phyloP scores from a whole-genome alignment of 352 stramenopile genomes.

The Pythium brachiatum region DNA sequence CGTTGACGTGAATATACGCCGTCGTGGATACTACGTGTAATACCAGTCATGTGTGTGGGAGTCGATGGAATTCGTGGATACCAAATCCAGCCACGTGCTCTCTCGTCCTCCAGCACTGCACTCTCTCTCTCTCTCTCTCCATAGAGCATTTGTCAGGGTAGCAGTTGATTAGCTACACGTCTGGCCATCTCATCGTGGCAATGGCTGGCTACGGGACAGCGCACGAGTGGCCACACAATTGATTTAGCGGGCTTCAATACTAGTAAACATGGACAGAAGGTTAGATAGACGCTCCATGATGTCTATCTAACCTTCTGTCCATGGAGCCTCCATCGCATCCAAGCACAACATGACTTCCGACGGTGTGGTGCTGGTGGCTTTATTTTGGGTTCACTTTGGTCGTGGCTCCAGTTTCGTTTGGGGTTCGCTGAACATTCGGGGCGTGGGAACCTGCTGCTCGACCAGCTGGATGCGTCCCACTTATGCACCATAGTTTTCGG shows the following conservation, averaged over 20 bases:
- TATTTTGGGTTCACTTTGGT: not conserved
- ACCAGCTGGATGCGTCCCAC: conserved; percentile 5
- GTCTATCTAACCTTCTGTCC: too few species aligned
- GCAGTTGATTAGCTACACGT: not conserved
- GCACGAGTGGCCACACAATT: not conserved
- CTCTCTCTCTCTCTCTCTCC: not conserved
- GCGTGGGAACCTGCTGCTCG: not conserved
- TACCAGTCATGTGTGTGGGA: not conserved
- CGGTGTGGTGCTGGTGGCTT: too few species aligned
- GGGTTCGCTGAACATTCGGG: conserved; percentile 15
- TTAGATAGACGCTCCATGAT: too few species aligned
- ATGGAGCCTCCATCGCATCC: too few species aligned
- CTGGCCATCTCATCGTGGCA: not conserved
- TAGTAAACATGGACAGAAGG: too few species aligned
- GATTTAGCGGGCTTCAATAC: too few species aligned
- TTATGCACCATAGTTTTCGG: conserved; percentile 2
- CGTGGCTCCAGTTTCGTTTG: not conserved
- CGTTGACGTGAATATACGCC: not conserved
- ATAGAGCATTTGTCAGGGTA: not conserved
- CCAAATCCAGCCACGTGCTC: not conserved
- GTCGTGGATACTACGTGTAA: not conserved
- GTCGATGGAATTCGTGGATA: not conserved
- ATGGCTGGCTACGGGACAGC: not conserved
- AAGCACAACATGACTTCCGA: too few species aligned
- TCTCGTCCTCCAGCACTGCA: not conserved